Percentiles rank a stretch among this genome's conserved stretches.
Conservation (phyloP, 129 eudicot genomes). For the Flaveria brownii region DNA sequence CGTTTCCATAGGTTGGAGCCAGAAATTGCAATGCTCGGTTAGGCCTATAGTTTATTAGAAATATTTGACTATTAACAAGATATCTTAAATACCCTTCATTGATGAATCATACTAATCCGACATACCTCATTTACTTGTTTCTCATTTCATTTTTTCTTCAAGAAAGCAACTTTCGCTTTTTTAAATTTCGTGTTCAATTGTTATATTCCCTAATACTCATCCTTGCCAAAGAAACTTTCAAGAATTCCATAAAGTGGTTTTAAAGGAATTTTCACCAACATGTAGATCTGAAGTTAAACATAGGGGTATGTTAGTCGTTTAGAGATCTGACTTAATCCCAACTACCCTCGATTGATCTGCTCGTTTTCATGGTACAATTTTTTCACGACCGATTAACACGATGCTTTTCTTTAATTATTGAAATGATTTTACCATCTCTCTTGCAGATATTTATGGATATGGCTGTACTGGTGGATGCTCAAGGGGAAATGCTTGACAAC, state of each 20-base stretch:
- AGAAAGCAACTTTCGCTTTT: too few relatives aligned
- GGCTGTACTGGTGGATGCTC: constrained; percentile 95
- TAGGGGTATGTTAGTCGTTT: not conserved
- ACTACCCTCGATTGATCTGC: not conserved
- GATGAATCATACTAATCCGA: too few relatives aligned
- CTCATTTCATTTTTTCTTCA: too few relatives aligned
- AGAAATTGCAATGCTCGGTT: too few relatives aligned
- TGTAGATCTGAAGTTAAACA: not conserved
- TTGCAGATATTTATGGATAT: constrained; percentile 88
- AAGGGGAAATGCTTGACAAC: constrained; percentile 94
- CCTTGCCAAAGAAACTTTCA: not conserved
- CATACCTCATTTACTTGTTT: too few relatives aligned
- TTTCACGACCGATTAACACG: not conserved
- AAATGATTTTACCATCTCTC: not conserved
- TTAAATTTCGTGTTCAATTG: too few relatives aligned
- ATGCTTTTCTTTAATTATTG: not conserved
- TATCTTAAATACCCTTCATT: too few relatives aligned
- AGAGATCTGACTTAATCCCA: not conserved
- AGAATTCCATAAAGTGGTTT: not conserved
- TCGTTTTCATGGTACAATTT: not conserved
- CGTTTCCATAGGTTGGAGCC: too few relatives aligned
- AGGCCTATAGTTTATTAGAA: too few relatives aligned
- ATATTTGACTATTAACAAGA: too few relatives aligned
- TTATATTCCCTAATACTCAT: not conserved
- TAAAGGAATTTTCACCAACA: not conserved